phyloP scores from a whole-genome alignment of 148 eudicot species.

The Polygonum maritimum region DNA sequence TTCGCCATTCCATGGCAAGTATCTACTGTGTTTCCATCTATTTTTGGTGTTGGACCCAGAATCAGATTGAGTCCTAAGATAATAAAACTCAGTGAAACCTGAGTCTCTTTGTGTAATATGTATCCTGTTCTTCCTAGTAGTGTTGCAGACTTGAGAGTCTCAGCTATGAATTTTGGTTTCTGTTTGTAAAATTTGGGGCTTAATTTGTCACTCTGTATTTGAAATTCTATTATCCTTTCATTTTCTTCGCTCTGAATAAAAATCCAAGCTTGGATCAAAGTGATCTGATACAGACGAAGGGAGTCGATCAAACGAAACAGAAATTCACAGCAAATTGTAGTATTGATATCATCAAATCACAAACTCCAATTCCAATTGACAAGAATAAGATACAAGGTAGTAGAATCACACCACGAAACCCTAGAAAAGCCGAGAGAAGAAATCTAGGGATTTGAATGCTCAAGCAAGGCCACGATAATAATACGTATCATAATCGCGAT shows the following conservation, averaged over 20 bases:
- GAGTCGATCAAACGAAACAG: neutral
- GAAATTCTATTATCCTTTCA: too few species aligned
- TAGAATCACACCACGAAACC: neutral
- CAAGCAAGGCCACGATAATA: conserved; percentile 3
- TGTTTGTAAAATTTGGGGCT: neutral
- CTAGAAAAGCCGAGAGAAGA: neutral
- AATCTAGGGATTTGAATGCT: neutral
- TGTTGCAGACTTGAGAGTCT: neutral
- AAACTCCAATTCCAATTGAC: neutral
- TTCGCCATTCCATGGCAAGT: too few species aligned
- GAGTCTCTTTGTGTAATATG: neutral
- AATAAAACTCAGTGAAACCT: neutral
- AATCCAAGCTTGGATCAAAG: neutral
- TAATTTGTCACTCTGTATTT: neutral
- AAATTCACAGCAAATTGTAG: neutral
- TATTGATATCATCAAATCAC: neutral
- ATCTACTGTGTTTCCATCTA: neutral
- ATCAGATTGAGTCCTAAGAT: neutral
- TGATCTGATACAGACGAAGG: neutral
- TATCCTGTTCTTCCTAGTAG: neutral
- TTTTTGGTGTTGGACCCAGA: neutral
- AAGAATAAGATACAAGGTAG: neutral
- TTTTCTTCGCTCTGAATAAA: neutral
- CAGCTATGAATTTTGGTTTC: neutral
- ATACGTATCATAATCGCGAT: conserved; percentile 26